A percentile compares a stretch with the other conserved stretches of the same genome.
phyloP scores from a whole-genome alignment of 208 protist genomes.

The Phytomonas serpens region DNA sequence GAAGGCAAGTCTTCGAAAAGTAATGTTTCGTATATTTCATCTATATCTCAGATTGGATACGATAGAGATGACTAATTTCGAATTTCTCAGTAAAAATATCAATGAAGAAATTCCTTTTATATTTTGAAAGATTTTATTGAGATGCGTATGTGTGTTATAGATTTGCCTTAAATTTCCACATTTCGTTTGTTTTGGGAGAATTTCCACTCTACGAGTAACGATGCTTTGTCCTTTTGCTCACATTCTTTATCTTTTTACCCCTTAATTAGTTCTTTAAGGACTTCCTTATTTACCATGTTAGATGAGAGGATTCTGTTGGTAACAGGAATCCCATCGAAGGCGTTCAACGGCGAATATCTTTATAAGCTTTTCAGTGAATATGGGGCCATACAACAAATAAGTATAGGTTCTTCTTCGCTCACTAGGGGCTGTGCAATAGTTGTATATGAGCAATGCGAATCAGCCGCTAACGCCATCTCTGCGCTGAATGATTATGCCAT shows the following conservation, averaged over 20 bases:
- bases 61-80: background rate
- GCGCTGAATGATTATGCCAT: conserved; percentile 67
- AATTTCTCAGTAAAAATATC: background rate
- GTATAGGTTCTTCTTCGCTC: conserved; percentile 45
- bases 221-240: background rate
- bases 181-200: background rate
- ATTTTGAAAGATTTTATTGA: background rate
- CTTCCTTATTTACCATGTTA: conserved; percentile 30
- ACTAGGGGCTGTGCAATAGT: conserved; percentile 81
- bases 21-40: conserved; percentile 23
- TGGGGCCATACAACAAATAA: conserved; percentile 75
- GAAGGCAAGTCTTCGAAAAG: conserved; percentile 9
- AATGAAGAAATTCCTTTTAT: conserved; percentile 9
- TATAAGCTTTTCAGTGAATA: conserved; percentile 83
- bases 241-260: conserved; percentile 17
- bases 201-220: conserved; percentile 9
- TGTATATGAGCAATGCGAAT: conserved; percentile 83
- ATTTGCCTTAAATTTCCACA: background rate
- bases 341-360: conserved; percentile 57
- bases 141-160: conserved; percentile 6
- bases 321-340: conserved; percentile 69
- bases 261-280: background rate
- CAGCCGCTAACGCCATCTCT: conserved; percentile 45
- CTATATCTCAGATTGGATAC: conserved; percentile 1
- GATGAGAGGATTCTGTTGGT: conserved; percentile 83